Base-by-base conservation (phyloP, 441 rosid species). In the Gossypium lobatum region DNA sequence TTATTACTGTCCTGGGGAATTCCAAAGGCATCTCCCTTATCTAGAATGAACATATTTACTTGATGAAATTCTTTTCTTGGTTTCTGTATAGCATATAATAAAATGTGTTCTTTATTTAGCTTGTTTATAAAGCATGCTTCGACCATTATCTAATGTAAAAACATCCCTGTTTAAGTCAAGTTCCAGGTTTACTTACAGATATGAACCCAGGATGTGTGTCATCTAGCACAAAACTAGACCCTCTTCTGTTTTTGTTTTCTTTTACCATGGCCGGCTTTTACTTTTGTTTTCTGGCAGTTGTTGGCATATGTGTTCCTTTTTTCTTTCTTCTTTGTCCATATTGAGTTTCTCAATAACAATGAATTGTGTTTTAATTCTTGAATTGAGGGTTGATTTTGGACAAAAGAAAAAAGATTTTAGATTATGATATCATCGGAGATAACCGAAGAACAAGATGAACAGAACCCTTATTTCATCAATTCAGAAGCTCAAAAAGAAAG, bases 381-480 rank as follows among this genome's bases (percentile, higher is more conserved):
- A 18, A 58, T 46, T 25, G 16, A 9, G 2, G 59, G 16, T 28
- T 28, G 59, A 52, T 53, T 26, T 34, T 3, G 26, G 52, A 31
- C 3, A 31, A 5, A 31, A 1, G n/a, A 11, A 37, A 31, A 59
- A 1, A 21, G 31, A 4, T 17, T 20, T 2, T 34, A 8, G 28
- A 25, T 26, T 16, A 82, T 60, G 73, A 74, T 60, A 82, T 71
- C 64, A 73, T 64, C 85, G 6, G 88, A 85, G 73, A 85, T 81
- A 61, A 75, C 75, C 0, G 81, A 81, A 67, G 83, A 77, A 69
- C 71, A 72, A 2, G 81, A 80, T 25, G 77, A 66, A 21, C 74
- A 37, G 25, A 46, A 23, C 61, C 23, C 50, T 63, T 73, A 34
- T 54, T 9, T 48, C 37, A 11, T 76, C 64, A 65, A 73, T 14